Conservation (phyloP, 208 protist species). For the Trypanosoma boissoni region DNA sequence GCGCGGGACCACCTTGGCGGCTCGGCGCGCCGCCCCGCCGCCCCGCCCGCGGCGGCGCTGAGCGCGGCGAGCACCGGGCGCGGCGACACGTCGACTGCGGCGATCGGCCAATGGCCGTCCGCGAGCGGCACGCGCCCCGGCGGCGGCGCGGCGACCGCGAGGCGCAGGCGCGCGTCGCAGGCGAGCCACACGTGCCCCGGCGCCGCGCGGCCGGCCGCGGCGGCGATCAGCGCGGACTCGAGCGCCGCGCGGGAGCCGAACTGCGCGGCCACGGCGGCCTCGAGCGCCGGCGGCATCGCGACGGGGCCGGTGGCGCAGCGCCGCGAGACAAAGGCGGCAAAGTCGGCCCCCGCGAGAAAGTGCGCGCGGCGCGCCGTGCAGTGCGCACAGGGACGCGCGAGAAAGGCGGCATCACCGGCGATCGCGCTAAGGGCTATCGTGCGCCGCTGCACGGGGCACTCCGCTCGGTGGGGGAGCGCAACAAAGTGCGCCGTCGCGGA, state of each 20-base stretch:
- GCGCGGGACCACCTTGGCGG: conserved; percentile 57
- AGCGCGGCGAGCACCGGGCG: conserved; percentile 29
- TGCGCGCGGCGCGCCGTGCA: conserved; percentile 65
- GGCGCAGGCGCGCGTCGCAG: conserved; percentile 22
- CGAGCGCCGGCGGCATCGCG: conserved; percentile 26
- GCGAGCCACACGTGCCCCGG: conserved; percentile 74
- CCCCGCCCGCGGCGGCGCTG: no score
- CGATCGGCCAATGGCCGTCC: conserved; percentile 79
- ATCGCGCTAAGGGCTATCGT: conserved; percentile 44
- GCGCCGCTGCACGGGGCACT: conserved; percentile 57
- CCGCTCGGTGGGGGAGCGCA: conserved; percentile 14
- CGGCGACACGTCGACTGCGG: conserved; percentile 68
- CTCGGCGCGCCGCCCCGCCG: no score
- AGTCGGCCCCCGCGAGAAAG: conserved; percentile 66
- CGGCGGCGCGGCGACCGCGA: conserved; percentile 55
- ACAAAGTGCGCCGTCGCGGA: conserved; percentile 20
- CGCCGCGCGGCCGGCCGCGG: conserved; percentile 33
- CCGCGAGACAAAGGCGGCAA: conserved; percentile 54
- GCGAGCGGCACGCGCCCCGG: conserved; percentile 44
- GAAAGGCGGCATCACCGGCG: conserved; percentile 38
- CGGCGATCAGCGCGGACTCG: conserved; percentile 31
- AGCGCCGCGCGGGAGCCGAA: conserved; percentile 45
- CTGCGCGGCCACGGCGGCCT: conserved; percentile 21
- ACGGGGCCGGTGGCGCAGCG: conserved; percentile 21
- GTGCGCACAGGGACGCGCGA: conserved; percentile 39